Evolutionary conservation across 495 filamentous ascomycete genomes (phyloP).

Genomic region (Mycothermus thermophilus): DNA sequence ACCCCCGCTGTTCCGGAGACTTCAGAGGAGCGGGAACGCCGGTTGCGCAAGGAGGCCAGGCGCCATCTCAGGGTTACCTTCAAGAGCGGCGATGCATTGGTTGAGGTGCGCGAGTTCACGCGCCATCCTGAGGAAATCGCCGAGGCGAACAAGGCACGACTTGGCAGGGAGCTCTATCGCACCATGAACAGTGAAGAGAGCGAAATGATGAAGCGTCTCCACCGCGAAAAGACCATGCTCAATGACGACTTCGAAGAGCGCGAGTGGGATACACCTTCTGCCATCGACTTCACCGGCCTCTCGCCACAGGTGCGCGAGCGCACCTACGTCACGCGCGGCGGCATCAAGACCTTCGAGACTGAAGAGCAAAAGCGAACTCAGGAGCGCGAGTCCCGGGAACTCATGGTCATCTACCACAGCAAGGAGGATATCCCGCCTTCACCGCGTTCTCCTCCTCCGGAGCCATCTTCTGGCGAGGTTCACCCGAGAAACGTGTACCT

Average conservation of each 20-base stretch:
- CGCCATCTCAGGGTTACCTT: constrained; percentile 52
- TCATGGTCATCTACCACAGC: constrained; percentile 72
- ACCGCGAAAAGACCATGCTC: constrained; percentile 23
- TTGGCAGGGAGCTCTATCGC: constrained; percentile 46
- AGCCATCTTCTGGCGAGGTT: constrained; percentile 7
- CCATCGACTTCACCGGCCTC: constrained; percentile 43
- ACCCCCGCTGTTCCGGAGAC: constrained; percentile 46
- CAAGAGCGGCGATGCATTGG: constrained; percentile 58
- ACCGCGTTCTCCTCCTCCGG: constrained; percentile 53
- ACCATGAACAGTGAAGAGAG: constrained; percentile 43
- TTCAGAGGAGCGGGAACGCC: constrained; percentile 54
- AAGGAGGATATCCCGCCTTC: constrained; percentile 60
- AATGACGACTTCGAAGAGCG: constrained; percentile 38
- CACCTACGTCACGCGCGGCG: constrained; percentile 52
- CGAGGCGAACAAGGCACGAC: constrained; percentile 47
- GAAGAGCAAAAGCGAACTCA: constrained; percentile 54
- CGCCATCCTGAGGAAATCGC: constrained; percentile 72
- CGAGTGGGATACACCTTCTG: constrained; percentile 23
- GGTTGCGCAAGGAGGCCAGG: constrained; percentile 66
- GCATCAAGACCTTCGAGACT: constrained; percentile 42
- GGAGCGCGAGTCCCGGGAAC: constrained; percentile 58
- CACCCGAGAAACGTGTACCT: too few relatives aligned
- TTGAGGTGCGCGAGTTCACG: constrained; percentile 57
- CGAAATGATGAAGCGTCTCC: constrained; percentile 54
- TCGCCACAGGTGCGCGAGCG: constrained; percentile 34